These are phyloP conservation scores for Centella asiatica DNA, from an alignment of 129 eudicot genomes.

Conservation along the genomic window DNA sequence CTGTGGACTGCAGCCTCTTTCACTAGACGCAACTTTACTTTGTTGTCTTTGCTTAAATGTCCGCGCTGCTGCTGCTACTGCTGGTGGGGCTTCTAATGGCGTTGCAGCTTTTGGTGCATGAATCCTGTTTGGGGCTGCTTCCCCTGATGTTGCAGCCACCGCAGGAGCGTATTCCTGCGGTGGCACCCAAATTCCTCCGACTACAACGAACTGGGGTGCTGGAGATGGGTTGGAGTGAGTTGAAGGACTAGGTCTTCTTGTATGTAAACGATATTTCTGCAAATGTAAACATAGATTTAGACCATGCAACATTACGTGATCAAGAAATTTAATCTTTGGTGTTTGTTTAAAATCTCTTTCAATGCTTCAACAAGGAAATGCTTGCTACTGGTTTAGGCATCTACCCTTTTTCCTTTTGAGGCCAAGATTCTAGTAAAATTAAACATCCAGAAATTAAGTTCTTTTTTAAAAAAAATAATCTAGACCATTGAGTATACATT, in stretches of 20 bases:
- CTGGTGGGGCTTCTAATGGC: constrained; percentile 12
- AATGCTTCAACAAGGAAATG: too few relatives aligned
- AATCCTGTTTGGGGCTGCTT: constrained; percentile 34
- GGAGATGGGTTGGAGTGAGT: constrained; percentile 43
- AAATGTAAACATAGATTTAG: background rate
- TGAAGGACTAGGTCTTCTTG: constrained; percentile 71
- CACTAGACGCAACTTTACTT: background rate
- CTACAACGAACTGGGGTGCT: constrained; percentile 81
- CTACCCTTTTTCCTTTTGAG: too few relatives aligned
- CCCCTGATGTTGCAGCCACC: constrained; percentile 31
- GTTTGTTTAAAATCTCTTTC: too few relatives aligned
- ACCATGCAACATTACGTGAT: background rate
- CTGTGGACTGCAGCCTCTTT: constrained; percentile 24
- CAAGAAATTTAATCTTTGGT: too few relatives aligned
- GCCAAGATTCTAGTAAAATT: too few relatives aligned
- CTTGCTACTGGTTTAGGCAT: too few relatives aligned
- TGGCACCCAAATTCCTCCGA: constrained; percentile 92
- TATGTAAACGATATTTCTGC: constrained; percentile 88
- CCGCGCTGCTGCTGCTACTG: constrained; percentile 9
- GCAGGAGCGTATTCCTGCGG: constrained; percentile 51
- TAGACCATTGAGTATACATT: too few relatives aligned
- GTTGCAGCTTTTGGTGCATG: constrained; percentile 57
- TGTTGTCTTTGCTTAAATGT: constrained; percentile 26
- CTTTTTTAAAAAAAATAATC: too few relatives aligned
- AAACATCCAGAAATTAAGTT: too few relatives aligned